phyloP scores from a whole-genome alignment of 2,329 filamentous ascomycete genomes.

The Neofusicoccum sp. region DNA sequence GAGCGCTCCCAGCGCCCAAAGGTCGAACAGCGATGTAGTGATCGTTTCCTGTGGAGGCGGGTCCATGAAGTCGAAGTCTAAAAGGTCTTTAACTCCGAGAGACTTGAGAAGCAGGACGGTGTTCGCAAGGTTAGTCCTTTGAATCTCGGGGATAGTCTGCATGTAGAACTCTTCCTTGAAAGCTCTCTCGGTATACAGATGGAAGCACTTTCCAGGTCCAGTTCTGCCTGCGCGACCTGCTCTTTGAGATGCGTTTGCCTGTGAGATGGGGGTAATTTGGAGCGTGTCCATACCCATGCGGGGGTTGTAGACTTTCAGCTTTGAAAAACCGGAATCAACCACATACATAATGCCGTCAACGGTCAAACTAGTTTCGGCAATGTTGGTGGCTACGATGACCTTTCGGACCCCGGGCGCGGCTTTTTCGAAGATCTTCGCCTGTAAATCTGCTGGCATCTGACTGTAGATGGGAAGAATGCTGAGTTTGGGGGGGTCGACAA shows the following conservation, averaged over 20 bases:
- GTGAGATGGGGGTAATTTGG: slow-evolving; percentile 95
- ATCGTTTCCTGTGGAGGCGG: slow-evolving; percentile 97
- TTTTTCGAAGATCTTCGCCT: slow-evolving; percentile 95
- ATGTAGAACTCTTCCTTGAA: slow-evolving; percentile 97
- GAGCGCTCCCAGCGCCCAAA: slow-evolving; percentile 92
- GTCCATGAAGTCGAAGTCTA: slow-evolving; percentile 99
- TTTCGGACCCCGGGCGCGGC: slow-evolving; percentile 90
- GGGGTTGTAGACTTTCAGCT: slow-evolving; percentile 98
- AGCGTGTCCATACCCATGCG: slow-evolving; percentile 99
- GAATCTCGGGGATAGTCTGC: slow-evolving; percentile 96
- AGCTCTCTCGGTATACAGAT: slow-evolving; percentile 90
- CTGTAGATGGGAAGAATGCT: slow-evolving; percentile 97
- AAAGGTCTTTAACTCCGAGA: slow-evolving; percentile 86
- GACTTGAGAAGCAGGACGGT: slow-evolving; percentile 94
- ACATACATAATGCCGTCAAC: slow-evolving; percentile 99
- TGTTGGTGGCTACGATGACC: slow-evolving; percentile 97
- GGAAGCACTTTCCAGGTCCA: slow-evolving; percentile 92
- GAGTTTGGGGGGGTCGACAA: slow-evolving; percentile 93
- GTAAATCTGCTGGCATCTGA: slow-evolving; percentile 97
- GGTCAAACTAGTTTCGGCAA: slow-evolving; percentile 95
- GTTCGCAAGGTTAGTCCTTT: slow-evolving; percentile 93
- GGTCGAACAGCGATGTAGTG: slow-evolving; percentile 92
- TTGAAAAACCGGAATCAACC: slow-evolving; percentile 93
- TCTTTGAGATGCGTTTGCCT: slow-evolving; percentile 92
- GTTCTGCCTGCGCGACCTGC: slow-evolving; percentile 93